Evolutionary conservation across 495 filamentous ascomycete genomes (phyloP), one percentile per base, ranked within the genome.

Genomic region (Aspergillus heteromorphus): DNA sequence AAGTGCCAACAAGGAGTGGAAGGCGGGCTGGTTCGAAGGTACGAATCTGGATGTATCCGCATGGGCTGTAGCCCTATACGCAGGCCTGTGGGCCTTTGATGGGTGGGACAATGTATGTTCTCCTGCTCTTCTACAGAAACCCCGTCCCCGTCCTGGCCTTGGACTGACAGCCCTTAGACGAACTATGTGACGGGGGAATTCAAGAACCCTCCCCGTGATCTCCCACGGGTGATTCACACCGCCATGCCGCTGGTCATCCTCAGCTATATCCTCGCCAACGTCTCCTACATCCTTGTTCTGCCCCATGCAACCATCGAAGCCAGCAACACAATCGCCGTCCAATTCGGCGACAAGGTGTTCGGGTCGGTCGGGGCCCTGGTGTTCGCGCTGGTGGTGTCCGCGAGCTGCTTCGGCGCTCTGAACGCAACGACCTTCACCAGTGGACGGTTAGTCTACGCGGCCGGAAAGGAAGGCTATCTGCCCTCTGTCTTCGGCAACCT

Each of bases 181-280:
- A 98, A 97, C 72, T 97, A 96, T 66, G 93, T 98, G 11, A 87
- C 92, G 0, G 93, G 91, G 58, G 93, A 98, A 73, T 97, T 98
- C 76, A 87, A 89, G 61, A 86, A 96, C 63, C 90, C 93, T 5
- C 79, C 82, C 38, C 85, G 92, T 21, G 93, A 97, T 63, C 84
- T 98, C 18, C 95, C 95, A 0, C 86, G 90, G 5, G 91, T 96
- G 18, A 97, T 98, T 56, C 93, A 97, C 70, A 97, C 91, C 16
- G 91, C 92, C 20, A 95, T 98, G 84, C 92, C 95, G 2, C 73
- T 97, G 30, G 93, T 98, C 51, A 97, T 97, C 56, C 50, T 88
- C 31, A 88, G 81, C 59, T 98, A 98, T 72, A 75, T 97, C 53
- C 78, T 96, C 48, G 91, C 92, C 55, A 97, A 97, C 70, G 65